These are phyloP conservation scores for Polygonum maritimum DNA, from an alignment of 148 eudicot species.

Conservation along the genomic window DNA sequence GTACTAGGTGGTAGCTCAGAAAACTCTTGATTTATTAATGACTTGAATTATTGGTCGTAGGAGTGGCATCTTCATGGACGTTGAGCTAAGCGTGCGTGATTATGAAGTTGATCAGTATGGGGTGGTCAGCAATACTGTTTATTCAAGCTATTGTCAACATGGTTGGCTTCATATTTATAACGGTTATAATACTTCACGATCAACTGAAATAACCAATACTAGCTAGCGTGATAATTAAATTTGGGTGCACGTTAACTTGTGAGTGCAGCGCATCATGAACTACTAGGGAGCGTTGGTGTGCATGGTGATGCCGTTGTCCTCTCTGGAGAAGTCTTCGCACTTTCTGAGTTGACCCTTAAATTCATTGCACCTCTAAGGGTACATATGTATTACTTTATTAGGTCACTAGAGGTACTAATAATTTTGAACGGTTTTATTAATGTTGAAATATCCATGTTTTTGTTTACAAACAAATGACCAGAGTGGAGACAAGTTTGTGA, in stretches of 20 bases:
- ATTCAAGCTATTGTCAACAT: slow-evolving; percentile 78
- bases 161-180: slow-evolving; percentile 26
- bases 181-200: too few relatives aligned
- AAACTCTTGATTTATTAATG: too few relatives aligned
- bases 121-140: slow-evolving; percentile 81
- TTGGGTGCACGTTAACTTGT: too few relatives aligned
- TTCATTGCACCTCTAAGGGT: slow-evolving; percentile 80
- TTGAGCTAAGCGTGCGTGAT: slow-evolving; percentile 74
- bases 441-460: neutral
- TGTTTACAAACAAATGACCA: slow-evolving; percentile 8
- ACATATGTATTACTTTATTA: slow-evolving; percentile 8
- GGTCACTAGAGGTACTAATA: neutral
- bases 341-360: slow-evolving; percentile 70
- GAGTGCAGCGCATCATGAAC: too few relatives aligned
- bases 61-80: slow-evolving; percentile 40
- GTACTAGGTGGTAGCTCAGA: too few relatives aligned
- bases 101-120: slow-evolving; percentile 88
- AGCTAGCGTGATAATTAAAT: too few relatives aligned
- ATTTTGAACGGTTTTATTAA: neutral
- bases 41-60: slow-evolving; percentile 23
- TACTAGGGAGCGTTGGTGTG: too few relatives aligned
- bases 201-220: too few relatives aligned
- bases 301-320: slow-evolving; percentile 51
- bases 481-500: slow-evolving; percentile 79
- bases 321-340: slow-evolving; percentile 67